Conservation (phyloP, 345 rosid genomes). For the Lepidium didymum region DNA sequence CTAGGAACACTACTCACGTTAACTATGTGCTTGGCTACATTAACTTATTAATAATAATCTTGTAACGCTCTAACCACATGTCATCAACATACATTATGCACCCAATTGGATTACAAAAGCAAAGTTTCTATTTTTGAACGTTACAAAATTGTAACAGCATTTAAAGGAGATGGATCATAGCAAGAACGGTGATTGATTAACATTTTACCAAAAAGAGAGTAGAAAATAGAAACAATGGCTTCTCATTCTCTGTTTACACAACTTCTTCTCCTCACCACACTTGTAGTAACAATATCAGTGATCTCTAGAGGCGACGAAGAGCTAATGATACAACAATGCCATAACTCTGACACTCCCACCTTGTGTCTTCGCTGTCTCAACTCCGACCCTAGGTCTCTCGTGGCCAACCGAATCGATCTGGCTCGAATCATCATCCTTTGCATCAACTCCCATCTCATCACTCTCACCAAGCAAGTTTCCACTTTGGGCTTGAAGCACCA, state of each 20-base stretch:
- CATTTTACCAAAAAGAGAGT: background rate
- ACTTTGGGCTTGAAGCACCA: background rate
- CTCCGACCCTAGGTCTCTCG: slow-evolving; percentile 1
- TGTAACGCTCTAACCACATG: slow-evolving; percentile 10
- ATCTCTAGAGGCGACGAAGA: slow-evolving; percentile 19
- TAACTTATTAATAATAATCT: background rate
- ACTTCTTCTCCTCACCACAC: slow-evolving; percentile 6
- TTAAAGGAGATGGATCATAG: background rate
- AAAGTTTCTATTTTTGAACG: slow-evolving; percentile 5
- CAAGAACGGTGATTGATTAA: background rate
- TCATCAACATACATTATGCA: background rate
- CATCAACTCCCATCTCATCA: slow-evolving; percentile 13
- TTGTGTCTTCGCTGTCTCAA: slow-evolving; percentile 21
- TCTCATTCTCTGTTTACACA: background rate
- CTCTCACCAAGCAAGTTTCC: slow-evolving; percentile 10
- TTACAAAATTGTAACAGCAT: background rate
- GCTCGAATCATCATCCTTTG: slow-evolving; percentile 25
- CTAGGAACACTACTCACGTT: slow-evolving; percentile 6
- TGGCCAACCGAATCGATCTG: slow-evolving; percentile 1
- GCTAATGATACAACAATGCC: slow-evolving; percentile 23
- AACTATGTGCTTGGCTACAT: background rate
- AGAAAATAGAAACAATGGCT: background rate
- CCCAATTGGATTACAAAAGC: background rate
- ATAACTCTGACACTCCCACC: slow-evolving; percentile 21
- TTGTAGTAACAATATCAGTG: background rate